Conservation (phyloP, 2,329 filamentous ascomycete genomes). For the Ustilaginoidea virens region DNA sequence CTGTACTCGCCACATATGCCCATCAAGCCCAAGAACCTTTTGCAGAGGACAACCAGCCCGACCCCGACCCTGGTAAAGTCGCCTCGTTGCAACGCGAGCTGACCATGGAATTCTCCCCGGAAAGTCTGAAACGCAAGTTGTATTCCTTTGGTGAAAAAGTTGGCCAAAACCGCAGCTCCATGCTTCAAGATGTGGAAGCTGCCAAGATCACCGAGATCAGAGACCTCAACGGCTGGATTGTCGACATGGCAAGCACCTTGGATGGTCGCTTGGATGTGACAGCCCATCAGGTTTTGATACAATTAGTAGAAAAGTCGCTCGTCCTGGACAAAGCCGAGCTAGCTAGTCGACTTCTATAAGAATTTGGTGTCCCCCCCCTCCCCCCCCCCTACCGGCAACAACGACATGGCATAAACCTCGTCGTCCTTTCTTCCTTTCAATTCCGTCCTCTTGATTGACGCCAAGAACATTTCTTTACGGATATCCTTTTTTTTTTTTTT, state of each 20-base stretch:
- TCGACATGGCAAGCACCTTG: slow-evolving; percentile 28
- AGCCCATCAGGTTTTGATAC: slow-evolving; percentile 25
- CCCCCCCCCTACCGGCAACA: no score
- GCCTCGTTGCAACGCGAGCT: neutral
- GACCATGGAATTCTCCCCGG: slow-evolving; percentile 23
- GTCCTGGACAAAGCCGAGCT: slow-evolving; percentile 20
- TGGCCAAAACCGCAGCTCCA: slow-evolving; percentile 40
- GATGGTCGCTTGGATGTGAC: slow-evolving; percentile 17
- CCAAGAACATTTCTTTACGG: no score
- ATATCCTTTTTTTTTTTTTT: no score
- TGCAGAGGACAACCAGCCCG: neutral
- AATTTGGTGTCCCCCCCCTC: no score
- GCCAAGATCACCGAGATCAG: slow-evolving; percentile 38
- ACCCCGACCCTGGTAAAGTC: no score
- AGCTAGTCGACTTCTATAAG: slow-evolving; percentile 9
- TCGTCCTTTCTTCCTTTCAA: no score
- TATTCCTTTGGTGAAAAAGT: slow-evolving; percentile 31
- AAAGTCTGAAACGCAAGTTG: slow-evolving; percentile 28
- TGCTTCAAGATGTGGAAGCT: slow-evolving; percentile 42
- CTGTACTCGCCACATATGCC: slow-evolving; percentile 17
- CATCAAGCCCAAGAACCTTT: neutral
- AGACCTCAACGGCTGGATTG: slow-evolving; percentile 45
- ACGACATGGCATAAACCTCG: no score
- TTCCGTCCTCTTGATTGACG: no score
- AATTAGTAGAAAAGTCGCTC: slow-evolving; percentile 23